These are phyloP conservation scores for Rhododendron henanense DNA, from an alignment of 148 eudicot genomes.

Conservation along the genomic window DNA sequence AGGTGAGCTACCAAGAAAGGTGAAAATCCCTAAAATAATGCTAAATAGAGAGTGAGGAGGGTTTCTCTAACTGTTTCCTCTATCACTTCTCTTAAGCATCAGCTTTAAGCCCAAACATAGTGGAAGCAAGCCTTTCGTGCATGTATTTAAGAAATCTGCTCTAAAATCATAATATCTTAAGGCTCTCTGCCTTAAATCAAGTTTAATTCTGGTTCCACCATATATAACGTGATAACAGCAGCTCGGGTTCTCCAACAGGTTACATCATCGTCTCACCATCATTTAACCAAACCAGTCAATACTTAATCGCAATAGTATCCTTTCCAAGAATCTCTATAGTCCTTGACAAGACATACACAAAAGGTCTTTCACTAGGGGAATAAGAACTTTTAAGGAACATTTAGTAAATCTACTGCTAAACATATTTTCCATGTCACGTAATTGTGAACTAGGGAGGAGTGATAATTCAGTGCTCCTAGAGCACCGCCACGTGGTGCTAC, in stretches of 20 bases:
- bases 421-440: not conserved
- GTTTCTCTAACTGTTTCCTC: not conserved
- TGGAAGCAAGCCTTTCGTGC: not conserved
- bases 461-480: too few relatives aligned
- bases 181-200: not conserved
- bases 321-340: not conserved
- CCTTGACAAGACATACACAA: not conserved
- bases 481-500: too few relatives aligned
- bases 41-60: not conserved
- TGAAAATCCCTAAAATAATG: not conserved
- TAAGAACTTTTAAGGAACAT: not conserved
- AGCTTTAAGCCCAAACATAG: constrained; percentile 1
- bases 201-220: not conserved
- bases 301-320: not conserved
- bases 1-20: not conserved
- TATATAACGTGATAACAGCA: not conserved
- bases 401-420: not conserved
- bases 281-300: not conserved
- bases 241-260: not conserved
- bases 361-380: too few relatives aligned
- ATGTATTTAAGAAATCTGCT: not conserved
- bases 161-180: not conserved
- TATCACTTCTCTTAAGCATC: constrained; percentile 1
- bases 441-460: not conserved
- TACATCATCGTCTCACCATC: not conserved